Evolutionary conservation across 2,329 filamentous ascomycete species (phyloP).

Genomic region (Colletotrichum lentis): DNA sequence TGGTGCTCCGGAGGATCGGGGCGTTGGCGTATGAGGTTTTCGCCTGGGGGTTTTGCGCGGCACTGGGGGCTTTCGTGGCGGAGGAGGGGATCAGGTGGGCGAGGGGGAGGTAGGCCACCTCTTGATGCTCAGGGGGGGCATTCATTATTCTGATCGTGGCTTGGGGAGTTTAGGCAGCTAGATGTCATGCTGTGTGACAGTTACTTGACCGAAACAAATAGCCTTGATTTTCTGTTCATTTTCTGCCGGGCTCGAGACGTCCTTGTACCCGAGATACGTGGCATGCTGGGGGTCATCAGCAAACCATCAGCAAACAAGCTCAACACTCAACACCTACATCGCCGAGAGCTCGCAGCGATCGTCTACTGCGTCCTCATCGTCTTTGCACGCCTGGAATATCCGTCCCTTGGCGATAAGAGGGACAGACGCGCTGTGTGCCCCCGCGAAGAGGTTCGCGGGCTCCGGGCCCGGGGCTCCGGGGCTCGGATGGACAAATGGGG

Average conservation of each 20-base stretch:
- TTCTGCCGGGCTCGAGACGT: not conserved
- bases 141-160: not conserved
- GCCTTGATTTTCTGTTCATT: not conserved
- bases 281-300: not conserved
- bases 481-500: not conserved
- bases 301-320: fast-evolving
- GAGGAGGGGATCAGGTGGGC: not conserved
- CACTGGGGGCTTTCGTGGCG: not conserved
- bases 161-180: too few relatives aligned
- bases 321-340: not conserved
- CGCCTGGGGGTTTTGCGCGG: conserved; percentile 12
- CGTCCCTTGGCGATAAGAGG: not conserved
- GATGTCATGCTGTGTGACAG: not conserved
- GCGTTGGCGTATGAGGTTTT: conserved; percentile 10
- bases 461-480: too few relatives aligned
- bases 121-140: not conserved
- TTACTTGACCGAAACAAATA: not conserved
- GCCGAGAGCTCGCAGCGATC: not conserved
- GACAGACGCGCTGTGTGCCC: not conserved
- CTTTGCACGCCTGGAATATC: not conserved
- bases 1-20: not conserved
- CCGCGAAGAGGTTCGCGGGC: not conserved
- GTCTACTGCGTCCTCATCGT: not conserved
- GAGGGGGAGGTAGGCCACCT: not conserved
- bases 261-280: too few relatives aligned